phyloP scores from a whole-genome alignment of 345 rosid species.

The Rubroshorea leprosula region DNA sequence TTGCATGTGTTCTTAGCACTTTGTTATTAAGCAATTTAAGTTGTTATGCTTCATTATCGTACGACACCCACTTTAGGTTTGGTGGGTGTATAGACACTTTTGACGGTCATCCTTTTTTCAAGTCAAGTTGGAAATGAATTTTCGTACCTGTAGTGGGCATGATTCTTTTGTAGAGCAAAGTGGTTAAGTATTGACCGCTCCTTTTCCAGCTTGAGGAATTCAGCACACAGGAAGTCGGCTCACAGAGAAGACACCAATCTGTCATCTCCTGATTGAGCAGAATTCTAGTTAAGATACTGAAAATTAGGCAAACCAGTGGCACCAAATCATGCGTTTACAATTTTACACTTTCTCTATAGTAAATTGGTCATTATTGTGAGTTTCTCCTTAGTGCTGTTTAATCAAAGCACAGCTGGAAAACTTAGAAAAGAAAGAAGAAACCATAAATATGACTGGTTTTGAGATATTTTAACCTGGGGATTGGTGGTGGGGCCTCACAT shows the following conservation, averaged over 20 bases:
- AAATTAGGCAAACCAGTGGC: not conserved
- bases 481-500: not conserved
- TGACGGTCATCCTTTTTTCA: not conserved
- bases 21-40: not conserved
- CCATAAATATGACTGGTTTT: not conserved
- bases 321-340: not conserved
- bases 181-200: not conserved
- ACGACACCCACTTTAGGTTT: not conserved
- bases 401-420: constrained; percentile 2
- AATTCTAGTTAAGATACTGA: not conserved
- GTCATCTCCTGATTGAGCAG: not conserved
- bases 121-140: not conserved
- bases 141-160: not conserved
- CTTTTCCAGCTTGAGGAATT: too few relatives aligned
- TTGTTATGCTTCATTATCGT: not conserved
- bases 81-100: not conserved
- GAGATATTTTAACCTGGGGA: not conserved
- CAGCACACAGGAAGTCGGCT: not conserved
- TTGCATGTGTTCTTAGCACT: not conserved
- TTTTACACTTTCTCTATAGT: too few relatives aligned
- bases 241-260: not conserved
- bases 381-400: not conserved
- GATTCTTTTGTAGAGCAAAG: not conserved
- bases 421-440: not conserved
- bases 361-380: not conserved